phyloP scores from a whole-genome alignment of 2,329 filamentous ascomycete genomes.

The Davidsoniella neocaledoniae region DNA sequence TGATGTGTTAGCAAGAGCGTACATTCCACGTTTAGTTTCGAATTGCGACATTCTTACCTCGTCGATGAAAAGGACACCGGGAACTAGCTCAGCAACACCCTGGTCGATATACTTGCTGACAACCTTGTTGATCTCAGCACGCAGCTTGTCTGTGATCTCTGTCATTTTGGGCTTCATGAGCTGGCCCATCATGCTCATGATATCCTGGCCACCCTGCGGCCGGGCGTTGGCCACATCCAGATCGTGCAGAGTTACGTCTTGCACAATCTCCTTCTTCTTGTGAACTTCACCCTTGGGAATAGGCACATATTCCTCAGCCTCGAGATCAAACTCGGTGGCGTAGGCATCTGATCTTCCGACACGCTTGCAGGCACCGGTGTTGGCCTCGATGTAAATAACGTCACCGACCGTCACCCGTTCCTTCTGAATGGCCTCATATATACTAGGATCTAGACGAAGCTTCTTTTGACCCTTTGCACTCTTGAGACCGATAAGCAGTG shows the following conservation, averaged over 20 bases:
- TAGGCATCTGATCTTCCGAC: conserved; percentile 94
- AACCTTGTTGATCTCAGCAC: conserved; percentile 95
- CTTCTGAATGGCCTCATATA: conserved; percentile 98
- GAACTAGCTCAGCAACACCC: conserved; percentile 93
- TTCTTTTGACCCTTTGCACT: conserved; percentile 96
- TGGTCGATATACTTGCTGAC: conserved; percentile 98
- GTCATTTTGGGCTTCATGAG: conserved; percentile 99
- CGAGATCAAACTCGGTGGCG: conserved; percentile 93
- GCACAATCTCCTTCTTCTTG: conserved; percentile 99
- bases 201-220: conserved; percentile 93
- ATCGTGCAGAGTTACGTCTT: conserved; percentile 94
- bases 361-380: conserved; percentile 94
- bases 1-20: not conserved
- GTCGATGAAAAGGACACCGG: conserved; percentile 94
- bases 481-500: conserved; percentile 84
- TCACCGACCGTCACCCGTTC: conserved; percentile 92
- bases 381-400: conserved; percentile 98
- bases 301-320: conserved; percentile 96
- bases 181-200: conserved; percentile 99
- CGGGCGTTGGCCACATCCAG: conserved; percentile 89
- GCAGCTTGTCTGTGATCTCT: conserved; percentile 94
- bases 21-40: not conserved
- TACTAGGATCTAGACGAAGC: conserved; percentile 86
- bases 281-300: conserved; percentile 98
- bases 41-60: conserved; percentile 43